Evolutionary conservation across 2,329 filamentous ascomycete species (phyloP), one percentile per base, ranked within the genome.

Genomic region (Xylariaceae sp.): DNA sequence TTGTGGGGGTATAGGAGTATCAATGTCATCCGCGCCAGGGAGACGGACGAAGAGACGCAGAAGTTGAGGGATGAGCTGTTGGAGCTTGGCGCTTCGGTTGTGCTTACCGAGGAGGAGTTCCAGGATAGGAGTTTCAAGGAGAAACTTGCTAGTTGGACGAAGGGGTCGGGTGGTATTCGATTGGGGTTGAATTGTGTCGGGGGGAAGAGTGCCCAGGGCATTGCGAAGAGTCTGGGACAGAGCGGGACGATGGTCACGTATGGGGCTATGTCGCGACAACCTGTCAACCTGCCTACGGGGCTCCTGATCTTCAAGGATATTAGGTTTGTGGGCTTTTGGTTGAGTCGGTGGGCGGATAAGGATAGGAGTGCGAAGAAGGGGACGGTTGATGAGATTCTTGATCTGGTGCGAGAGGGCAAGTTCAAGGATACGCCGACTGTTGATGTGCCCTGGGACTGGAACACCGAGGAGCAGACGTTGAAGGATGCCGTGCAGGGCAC

Each of bases 241-340:
- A 81, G 83, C 18, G 88, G 82, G 1, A 86, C 87, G 51, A 77
- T 97, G 70, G 90, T 99, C 19, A 96, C 93, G 5, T 99, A 99
- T 67, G 94, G 94, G 22, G 93, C 89, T 46, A 99, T 99, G 94
- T 85, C 89, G 33, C 89, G 88, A 68, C 87, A 96, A 74, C 92
- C 93, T 0, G 80, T 97, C 22, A 78, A 81, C 6, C 73, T 97
- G 55, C 90, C 93, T 0, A 88, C 92, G 1, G 89, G 88, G 0
- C 76, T 95, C 60, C 76, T 97, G 54, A 99, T 99, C 63, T 99
- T 99, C 76, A 94, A 93, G 71, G 85, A 97, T 62, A 79, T 97
- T 47, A 80, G 83, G 47, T 96, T 97, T 66, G 81, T 89, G 56
- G 95, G 94, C 5, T 99, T 97, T 72, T 99, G 94, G 94, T 84